These are phyloP conservation scores for Pseudomassariella vexata DNA, from an alignment of 2,329 filamentous ascomycete species.

Conservation along the genomic window DNA sequence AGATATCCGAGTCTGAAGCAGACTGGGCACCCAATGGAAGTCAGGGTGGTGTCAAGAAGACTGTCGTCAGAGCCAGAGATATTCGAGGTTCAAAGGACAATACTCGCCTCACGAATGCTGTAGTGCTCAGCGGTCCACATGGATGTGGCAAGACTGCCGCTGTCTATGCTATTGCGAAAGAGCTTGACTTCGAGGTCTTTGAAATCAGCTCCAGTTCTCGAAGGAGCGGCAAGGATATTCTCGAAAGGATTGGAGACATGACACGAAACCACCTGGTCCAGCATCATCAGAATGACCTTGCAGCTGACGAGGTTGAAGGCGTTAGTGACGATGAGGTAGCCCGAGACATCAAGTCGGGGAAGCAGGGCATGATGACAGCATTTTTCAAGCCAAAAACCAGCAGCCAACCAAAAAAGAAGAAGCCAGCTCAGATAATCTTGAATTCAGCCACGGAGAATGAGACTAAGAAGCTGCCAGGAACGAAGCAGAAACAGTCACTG, in stretches of 20 bases:
- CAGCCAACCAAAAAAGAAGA: slow-evolving; percentile 23
- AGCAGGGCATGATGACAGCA: slow-evolving; percentile 72
- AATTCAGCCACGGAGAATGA: slow-evolving; percentile 24
- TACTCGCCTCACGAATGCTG: slow-evolving; percentile 60
- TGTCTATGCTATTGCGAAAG: slow-evolving; percentile 85
- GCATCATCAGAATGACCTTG: slow-evolving; percentile 32
- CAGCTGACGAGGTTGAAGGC: slow-evolving; percentile 19
- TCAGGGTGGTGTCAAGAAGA: slow-evolving; percentile 39
- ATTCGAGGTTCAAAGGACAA: slow-evolving; percentile 35
- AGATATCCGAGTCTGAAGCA: slow-evolving; percentile 57
- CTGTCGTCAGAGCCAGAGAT: slow-evolving; percentile 45
- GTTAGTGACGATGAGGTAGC: slow-evolving; percentile 40
- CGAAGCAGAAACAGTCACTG: slow-evolving; percentile 81
- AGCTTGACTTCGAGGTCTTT: slow-evolving; percentile 89
- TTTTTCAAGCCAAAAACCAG: slow-evolving; percentile 64
- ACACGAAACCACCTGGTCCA: slow-evolving; percentile 86
- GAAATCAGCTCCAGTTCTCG: slow-evolving; percentile 85
- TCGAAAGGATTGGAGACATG: slow-evolving; percentile 95
- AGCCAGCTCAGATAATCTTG: slow-evolving; percentile 9
- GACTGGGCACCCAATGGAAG: slow-evolving; percentile 33
- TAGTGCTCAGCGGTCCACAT: slow-evolving; percentile 83
- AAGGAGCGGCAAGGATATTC: slow-evolving; percentile 80
- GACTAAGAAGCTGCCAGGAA: slow-evolving; percentile 26
- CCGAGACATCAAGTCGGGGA: slow-evolving; percentile 57
- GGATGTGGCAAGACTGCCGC: slow-evolving; percentile 92